These are phyloP conservation scores for Clavispora vitiphila DNA, from an alignment of 805 yeast species.

Conservation along the genomic window DNA sequence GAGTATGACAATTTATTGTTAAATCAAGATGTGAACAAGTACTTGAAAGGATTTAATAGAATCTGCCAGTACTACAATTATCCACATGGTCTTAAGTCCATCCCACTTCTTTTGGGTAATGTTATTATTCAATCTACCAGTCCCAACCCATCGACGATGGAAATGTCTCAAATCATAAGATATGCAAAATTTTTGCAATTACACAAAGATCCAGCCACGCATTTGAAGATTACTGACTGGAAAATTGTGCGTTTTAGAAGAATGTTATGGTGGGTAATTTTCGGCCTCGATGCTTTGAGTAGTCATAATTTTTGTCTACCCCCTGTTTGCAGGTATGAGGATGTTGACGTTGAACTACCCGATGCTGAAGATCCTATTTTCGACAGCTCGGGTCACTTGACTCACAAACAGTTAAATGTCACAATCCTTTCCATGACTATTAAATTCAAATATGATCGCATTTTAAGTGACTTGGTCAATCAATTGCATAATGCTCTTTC, in stretches of 20 bases:
- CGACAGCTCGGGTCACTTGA: slow-evolving; percentile 22
- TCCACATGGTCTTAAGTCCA: slow-evolving; percentile 43
- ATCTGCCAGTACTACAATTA: slow-evolving; percentile 47
- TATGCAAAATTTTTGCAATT: slow-evolving; percentile 52
- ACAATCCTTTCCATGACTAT: slow-evolving; percentile 47
- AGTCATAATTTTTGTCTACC: slow-evolving; percentile 52
- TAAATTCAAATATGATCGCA: slow-evolving; percentile 47
- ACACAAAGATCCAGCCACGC: slow-evolving; percentile 56
- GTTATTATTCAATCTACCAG: slow-evolving; percentile 48
- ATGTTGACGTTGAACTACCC: slow-evolving; percentile 55
- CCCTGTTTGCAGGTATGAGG: slow-evolving; percentile 49
- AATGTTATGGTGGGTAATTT: slow-evolving; percentile 65
- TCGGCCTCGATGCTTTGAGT: slow-evolving; percentile 52
- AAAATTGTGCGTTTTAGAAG: slow-evolving; percentile 49
- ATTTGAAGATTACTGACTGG: slow-evolving; percentile 45
- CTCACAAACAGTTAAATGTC: slow-evolving; percentile 36
- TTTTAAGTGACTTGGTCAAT: slow-evolving; percentile 50
- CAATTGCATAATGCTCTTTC: slow-evolving; percentile 47
- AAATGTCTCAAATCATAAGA: slow-evolving; percentile 50
- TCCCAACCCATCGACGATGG: slow-evolving; percentile 54
- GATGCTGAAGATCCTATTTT: slow-evolving; percentile 39
- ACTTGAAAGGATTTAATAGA: slow-evolving; percentile 44
- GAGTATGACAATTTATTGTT: slow-evolving; percentile 46
- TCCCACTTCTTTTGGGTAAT: slow-evolving; percentile 41
- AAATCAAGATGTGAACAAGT: slow-evolving; percentile 46